Percentiles rank a stretch among this genome's conserved stretches.
These are phyloP conservation scores for Claviceps humidiphila DNA, from an alignment of 2,329 filamentous ascomycete genomes.

Conservation along the genomic window DNA sequence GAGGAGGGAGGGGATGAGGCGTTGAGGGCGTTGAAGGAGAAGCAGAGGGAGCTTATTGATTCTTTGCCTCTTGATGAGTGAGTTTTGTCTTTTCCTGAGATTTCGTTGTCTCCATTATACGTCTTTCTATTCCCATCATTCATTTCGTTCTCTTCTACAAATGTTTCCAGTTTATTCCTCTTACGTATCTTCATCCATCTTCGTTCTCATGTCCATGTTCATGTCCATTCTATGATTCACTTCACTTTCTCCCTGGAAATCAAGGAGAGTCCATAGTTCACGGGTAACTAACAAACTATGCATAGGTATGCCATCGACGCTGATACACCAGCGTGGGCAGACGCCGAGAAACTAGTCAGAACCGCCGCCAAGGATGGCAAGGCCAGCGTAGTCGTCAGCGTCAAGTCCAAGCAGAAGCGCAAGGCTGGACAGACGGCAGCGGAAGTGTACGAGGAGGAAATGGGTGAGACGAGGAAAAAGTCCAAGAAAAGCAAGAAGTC, in stretches of 20 bases:
- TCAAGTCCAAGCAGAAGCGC: constrained; percentile 71
- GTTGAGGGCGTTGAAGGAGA: constrained; percentile 55
- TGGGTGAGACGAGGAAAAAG: constrained; percentile 47
- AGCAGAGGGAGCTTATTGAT: constrained; percentile 81
- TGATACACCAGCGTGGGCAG: constrained; percentile 48
- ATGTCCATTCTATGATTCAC: no score
- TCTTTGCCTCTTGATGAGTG: constrained; percentile 69
- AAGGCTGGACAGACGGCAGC: constrained; percentile 51
- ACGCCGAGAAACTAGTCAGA: constrained; percentile 63
- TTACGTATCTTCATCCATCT: no score
- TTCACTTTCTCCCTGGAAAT: no score
- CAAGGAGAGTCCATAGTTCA: no score
- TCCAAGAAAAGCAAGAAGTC: constrained; percentile 28
- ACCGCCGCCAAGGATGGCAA: constrained; percentile 41
- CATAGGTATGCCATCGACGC: constrained; percentile 52
- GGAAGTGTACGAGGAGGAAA: constrained; percentile 49
- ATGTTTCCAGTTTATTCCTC: no score
- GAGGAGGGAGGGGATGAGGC: constrained; percentile 72
- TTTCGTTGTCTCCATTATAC: neutral
- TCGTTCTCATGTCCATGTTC: no score
- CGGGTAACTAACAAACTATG: neutral
- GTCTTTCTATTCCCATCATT: neutral
- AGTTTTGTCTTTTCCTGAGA: constrained; percentile 7
- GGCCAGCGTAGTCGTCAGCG: constrained; percentile 55
- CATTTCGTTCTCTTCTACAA: neutral